Evolutionary conservation across 163 green algal species (phyloP).

Genomic region (Scenedesmus sp.): DNA sequence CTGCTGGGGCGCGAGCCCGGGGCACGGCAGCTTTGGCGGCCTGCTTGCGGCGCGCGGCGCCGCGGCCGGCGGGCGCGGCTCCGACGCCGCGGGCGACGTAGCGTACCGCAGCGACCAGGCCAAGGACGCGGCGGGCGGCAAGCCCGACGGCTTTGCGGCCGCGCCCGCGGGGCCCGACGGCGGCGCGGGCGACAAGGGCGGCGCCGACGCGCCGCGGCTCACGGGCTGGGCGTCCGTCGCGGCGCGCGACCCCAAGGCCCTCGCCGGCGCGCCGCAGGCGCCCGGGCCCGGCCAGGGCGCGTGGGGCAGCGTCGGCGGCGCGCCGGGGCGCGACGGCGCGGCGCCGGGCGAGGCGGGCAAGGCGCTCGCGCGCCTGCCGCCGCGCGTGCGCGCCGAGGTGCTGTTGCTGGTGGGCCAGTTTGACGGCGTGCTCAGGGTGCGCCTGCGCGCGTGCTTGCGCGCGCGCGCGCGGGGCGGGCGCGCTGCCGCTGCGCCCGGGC

Average conservation of each 20-base stretch:
- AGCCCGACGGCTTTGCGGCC: neutral
- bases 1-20: conserved; percentile 9
- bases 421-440: conserved; percentile 35
- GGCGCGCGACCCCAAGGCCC: conserved; percentile 9
- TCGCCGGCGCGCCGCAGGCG: conserved; percentile 1
- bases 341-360: neutral
- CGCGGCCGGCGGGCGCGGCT: too few species aligned
- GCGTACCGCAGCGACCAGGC: conserved; percentile 14
- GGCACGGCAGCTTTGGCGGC: neutral
- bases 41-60: too few species aligned
- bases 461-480: neutral
- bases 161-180: neutral
- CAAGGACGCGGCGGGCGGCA: neutral
- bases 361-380: conserved; percentile 6
- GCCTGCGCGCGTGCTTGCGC: neutral
- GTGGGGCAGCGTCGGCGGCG: neutral
- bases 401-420: conserved; percentile 15
- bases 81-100: neutral
- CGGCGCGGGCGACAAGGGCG: neutral
- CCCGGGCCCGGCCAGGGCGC: neutral
- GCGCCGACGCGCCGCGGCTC: neutral
- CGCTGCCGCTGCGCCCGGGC: neutral
- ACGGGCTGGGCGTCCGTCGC: conserved; percentile 42
- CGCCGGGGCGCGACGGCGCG: neutral
- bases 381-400: conserved; percentile 16